phyloP scores from a whole-genome alignment of 495 filamentous ascomycete species.

The Trichocladium uniseriatum region DNA sequence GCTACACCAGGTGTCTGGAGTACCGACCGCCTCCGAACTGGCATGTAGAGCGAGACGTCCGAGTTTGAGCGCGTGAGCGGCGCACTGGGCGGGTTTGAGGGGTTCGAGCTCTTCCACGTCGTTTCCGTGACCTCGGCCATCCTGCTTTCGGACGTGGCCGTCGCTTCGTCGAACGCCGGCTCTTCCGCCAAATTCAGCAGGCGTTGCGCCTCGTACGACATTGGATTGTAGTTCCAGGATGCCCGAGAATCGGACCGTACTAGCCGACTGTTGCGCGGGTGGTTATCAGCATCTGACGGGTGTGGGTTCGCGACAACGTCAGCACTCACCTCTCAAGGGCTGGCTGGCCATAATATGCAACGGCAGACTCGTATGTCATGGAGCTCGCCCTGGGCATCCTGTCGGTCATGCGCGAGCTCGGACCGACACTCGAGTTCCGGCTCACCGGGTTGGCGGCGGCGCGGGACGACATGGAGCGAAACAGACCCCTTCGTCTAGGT shows the following conservation, averaged over 20 bases:
- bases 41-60: constrained; percentile 39
- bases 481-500: constrained; percentile 22
- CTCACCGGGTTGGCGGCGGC: constrained; percentile 6
- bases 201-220: constrained; percentile 36
- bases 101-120: constrained; percentile 31
- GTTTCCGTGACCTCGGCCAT: constrained; percentile 28
- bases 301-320: background rate
- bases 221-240: constrained; percentile 34
- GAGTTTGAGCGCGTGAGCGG: constrained; percentile 31
- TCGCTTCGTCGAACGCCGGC: constrained; percentile 23
- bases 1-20: constrained; percentile 41
- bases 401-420: constrained; percentile 14
- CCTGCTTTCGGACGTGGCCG: constrained; percentile 27
- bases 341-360: constrained; percentile 21
- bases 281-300: constrained; percentile 8
- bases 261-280: constrained; percentile 16
- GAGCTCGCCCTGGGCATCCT: constrained; percentile 21
- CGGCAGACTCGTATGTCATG: constrained; percentile 28
- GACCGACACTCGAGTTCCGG: constrained; percentile 12
- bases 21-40: constrained; percentile 37
- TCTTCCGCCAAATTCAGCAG: constrained; percentile 33
- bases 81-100: constrained; percentile 20
- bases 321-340: constrained; percentile 18
- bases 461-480: constrained; percentile 27
- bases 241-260: constrained; percentile 22